Evolutionary conservation across 2,329 filamentous ascomycete species (phyloP), one percentile per base, ranked within the genome.

Genomic region (Colletotrichum coccodes): DNA sequence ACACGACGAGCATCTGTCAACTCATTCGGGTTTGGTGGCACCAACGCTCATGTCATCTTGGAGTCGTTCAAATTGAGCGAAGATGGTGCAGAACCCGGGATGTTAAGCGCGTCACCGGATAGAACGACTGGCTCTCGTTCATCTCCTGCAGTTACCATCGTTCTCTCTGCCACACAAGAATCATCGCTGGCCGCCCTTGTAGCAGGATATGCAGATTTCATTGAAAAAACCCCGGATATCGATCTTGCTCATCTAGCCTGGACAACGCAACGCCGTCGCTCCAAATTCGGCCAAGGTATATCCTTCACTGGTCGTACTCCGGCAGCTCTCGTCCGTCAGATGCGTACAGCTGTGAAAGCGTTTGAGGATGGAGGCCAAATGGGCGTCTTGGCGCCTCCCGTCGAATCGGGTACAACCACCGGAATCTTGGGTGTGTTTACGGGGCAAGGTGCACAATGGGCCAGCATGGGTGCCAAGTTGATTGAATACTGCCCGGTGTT

Each of bases 21-120:
- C 44, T 80, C 78, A 8, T 84, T 84, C 62, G 83, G 83, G 2
- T 84, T 82, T 32, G 83, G 83, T 8, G 83, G 83, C 42, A 79
- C 80, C n/a, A 85, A 84, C 66, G 79, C 79, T 0, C 83, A 85
- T 67, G 75, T 76, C 4, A 79, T 85, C 12, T 66, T 85, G 61
- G 68, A 66, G 50, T 47, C 52, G 11, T 28, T 28, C 34, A 23
- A 56, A 6, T 1, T 44, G 23, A 30, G 16, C 26, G 7, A 60
- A 12, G 28, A n/a, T n/a, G n/a, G n/a, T n/a, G n/a, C n/a, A n/a
- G n/a, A n/a, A n/a, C n/a, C n/a, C n/a, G n/a, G n/a, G n/a, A n/a
- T n/a, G n/a, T n/a, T n/a, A n/a, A n/a, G n/a, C n/a, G n/a, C n/a
- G n/a, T n/a, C n/a, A n/a, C n/a, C n/a, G n/a, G n/a, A n/a, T n/a